Conservation (phyloP, 1,284 basidiomycete species). For the Naganishia sp. region DNA sequence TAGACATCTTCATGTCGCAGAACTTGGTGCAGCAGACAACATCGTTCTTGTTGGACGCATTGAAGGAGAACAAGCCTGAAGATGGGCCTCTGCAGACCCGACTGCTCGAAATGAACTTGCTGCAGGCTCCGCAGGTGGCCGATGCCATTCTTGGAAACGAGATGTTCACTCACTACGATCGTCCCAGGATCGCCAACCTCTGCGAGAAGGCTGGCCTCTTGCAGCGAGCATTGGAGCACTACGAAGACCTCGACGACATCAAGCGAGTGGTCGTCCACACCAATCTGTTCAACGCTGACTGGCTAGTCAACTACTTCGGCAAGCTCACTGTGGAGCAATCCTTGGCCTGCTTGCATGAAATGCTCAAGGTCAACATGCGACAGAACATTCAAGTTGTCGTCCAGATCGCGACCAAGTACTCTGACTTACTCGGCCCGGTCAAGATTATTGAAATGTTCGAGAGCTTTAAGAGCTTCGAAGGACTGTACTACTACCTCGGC, state of each 20-base stretch:
- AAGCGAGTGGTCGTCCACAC: conserved; percentile 97
- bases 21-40: conserved; percentile 99
- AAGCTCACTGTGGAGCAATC: conserved; percentile 98
- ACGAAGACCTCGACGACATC: conserved; percentile 95
- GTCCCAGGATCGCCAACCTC: conserved; percentile 93
- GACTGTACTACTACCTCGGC: conserved; percentile 96
- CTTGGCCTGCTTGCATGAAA: conserved; percentile 93
- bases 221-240: conserved; percentile 91
- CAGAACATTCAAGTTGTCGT: conserved; percentile 97
- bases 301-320: conserved; percentile 98
- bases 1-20: conserved; percentile 99
- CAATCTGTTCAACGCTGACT: conserved; percentile 81
- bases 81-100: conserved; percentile 95
- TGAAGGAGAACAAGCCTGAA: conserved; percentile 98
- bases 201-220: conserved; percentile 97
- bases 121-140: conserved; percentile 97
- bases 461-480: conserved; percentile 96
- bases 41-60: conserved; percentile 95
- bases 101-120: conserved; percentile 95
- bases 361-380: conserved; percentile 95
- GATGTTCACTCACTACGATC: conserved; percentile 98
- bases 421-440: conserved; percentile 93
- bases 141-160: conserved; percentile 99
- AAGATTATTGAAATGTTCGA: conserved; percentile 99
- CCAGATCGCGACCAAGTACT: conserved; percentile 99